Base-by-base conservation (phyloP, 768 basidiomycete genomes). In the Mycena filopes region DNA sequence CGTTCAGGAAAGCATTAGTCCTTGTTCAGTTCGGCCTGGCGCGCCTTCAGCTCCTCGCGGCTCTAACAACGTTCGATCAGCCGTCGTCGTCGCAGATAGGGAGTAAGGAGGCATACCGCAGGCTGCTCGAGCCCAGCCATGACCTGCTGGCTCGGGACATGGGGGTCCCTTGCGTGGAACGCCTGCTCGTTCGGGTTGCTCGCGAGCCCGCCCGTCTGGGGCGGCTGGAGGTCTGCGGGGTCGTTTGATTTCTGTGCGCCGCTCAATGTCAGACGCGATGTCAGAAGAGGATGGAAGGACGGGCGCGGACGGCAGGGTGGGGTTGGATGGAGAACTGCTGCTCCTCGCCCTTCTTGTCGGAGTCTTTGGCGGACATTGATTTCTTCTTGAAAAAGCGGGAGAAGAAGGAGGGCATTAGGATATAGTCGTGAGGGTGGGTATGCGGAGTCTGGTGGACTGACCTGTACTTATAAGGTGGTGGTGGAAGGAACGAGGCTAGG, bases 181-280 rank as follows among this genome's bases (percentile, higher is more conserved):
- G 84, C 84, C 25, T 75, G 68, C 42, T 80, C 65, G 20, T 79
- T 79, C 0, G 81, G 80, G 54, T 82, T 81, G 54, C 72, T 71
- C 45, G 70, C 78, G 61, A 85, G 66, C 15, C 78, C 78, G 11
- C 77, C 79, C 4, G 78, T 78, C 25, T 72, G 73, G 62, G 78
- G 75, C 15, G 75, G 73, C 2, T 74, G 65, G 56, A 86, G 81
- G 70, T 89, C 86, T 12, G 81, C 78, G 16, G 89, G 88, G 68
- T 90, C 80, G 66, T 90, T 89, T 7, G 85, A 78, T 79, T 83
- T 87, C 89, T 90, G 36, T 38, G 25, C 26, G 12, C 13, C 42
- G 5, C 9, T 8, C 11, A 20, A 48, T 33, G 20, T 55, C 23
- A 55, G 23, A 29, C 6, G 41, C 36, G n/a, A n/a, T 31, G 5